These are phyloP conservation scores for Sphagnum tenellum DNA, from an alignment of 225 moss, liverwort and hornwort genomes.

Conservation along the genomic window DNA sequence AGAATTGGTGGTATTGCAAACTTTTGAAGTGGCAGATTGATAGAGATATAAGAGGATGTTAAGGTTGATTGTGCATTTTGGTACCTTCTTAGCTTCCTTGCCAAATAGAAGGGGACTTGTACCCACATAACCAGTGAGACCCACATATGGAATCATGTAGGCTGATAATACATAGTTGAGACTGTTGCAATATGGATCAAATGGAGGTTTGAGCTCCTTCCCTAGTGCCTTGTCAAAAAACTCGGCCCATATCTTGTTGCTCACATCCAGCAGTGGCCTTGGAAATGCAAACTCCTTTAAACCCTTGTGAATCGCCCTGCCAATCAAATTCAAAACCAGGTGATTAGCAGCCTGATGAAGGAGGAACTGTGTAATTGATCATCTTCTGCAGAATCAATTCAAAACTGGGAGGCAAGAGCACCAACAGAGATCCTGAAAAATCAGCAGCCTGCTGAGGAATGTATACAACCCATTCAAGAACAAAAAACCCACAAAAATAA, in stretches of 20 bases:
- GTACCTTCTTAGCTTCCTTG: neutral
- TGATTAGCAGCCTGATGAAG: no score
- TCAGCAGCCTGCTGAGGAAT: no score
- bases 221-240: conserved; percentile 51
- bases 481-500: no score
- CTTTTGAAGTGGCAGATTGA: no score
- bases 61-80: no score
- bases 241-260: conserved; percentile 32
- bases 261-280: conserved; percentile 48
- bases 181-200: conserved; percentile 34
- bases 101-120: neutral
- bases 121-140: conserved; percentile 7
- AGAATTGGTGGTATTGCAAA: no score
- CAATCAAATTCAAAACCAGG: neutral
- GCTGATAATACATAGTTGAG: neutral
- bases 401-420: no score
- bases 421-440: no score
- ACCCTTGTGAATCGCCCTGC: conserved; percentile 34
- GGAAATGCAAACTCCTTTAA: conserved; percentile 36
- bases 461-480: no score
- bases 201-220: conserved; percentile 28
- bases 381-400: no score
- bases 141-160: conserved; percentile 2
- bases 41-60: no score
- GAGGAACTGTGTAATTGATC: no score